These are phyloP conservation scores for Porcisia hertigi DNA, from an alignment of 208 protist genomes.

Conservation along the genomic window DNA sequence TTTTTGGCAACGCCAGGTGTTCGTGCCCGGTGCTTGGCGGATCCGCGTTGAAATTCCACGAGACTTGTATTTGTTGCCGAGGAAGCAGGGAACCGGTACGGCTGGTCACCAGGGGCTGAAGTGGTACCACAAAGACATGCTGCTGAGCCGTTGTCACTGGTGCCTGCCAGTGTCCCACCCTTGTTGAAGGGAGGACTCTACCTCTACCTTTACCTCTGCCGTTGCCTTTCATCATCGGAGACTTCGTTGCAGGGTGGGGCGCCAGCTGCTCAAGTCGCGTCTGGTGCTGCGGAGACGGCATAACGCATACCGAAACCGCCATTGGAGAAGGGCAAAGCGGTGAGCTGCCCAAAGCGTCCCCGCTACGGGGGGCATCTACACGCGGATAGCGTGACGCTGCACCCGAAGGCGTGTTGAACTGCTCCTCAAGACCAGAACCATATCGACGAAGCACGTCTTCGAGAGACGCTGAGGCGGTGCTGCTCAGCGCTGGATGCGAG, in stretches of 20 bases:
- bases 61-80: neutral
- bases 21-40: neutral
- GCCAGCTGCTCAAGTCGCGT: neutral
- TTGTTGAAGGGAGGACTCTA: too few species aligned
- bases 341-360: neutral
- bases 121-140: neutral
- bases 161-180: neutral
- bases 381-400: neutral
- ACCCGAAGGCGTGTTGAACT: neutral
- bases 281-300: neutral
- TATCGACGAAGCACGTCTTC: neutral
- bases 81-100: neutral
- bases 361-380: too few species aligned
- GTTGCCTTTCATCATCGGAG: neutral
- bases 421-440: neutral
- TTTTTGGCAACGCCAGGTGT: neutral
- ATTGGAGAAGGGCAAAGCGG: neutral
- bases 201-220: too few species aligned
- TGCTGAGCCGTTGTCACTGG: neutral
- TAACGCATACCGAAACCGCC: neutral
- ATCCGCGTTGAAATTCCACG: neutral
- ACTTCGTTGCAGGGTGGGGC: neutral
- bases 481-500: neutral
- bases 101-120: constrained; percentile 4
- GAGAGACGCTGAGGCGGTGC: neutral